Percentiles rank a stretch among this genome's conserved stretches.
These are phyloP conservation scores for Aspergillus calidoustus DNA, from an alignment of 2,329 filamentous ascomycete genomes.

Conservation along the genomic window DNA sequence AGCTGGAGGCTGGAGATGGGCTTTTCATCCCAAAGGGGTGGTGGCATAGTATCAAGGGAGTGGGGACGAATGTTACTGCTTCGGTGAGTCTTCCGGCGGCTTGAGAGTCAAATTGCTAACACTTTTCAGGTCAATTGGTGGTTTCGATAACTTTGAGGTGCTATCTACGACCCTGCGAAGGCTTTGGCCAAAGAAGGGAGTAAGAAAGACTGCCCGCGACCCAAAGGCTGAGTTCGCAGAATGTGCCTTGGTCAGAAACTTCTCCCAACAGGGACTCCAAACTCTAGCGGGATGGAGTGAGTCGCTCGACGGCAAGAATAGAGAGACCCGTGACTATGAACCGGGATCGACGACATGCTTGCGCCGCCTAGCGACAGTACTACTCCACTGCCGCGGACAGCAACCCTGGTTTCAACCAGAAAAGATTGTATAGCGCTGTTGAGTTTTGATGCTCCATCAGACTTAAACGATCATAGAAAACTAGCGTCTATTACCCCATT, in stretches of 20 bases:
- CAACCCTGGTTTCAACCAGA: too few species aligned
- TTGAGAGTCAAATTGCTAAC: conserved; percentile 30
- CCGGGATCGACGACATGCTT: too few species aligned
- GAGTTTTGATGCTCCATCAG: too few species aligned
- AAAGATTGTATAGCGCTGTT: too few species aligned
- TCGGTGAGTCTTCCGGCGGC: conserved; percentile 52
- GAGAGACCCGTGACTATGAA: too few species aligned
- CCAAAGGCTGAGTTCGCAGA: too few species aligned
- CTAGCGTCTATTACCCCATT: too few species aligned
- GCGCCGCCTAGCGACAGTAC: too few species aligned
- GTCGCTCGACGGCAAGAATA: not conserved
- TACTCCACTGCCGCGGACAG: too few species aligned
- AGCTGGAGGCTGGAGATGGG: conserved; percentile 68
- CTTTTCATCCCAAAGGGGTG: conserved; percentile 81
- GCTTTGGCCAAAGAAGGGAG: not conserved
- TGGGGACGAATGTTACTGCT: conserved; percentile 61
- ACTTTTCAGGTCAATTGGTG: conserved; percentile 71
- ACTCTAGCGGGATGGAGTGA: not conserved
- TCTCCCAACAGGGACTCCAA: not conserved
- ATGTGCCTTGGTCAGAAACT: not conserved
- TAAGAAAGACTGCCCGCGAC: not conserved
- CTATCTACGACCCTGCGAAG: too few species aligned
- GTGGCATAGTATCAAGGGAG: conserved; percentile 83
- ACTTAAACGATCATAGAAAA: too few species aligned
- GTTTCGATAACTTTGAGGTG: conserved; percentile 57